These are phyloP conservation scores for Craterostigma plantagineum DNA, from an alignment of 257 asterid species.

Conservation along the genomic window DNA sequence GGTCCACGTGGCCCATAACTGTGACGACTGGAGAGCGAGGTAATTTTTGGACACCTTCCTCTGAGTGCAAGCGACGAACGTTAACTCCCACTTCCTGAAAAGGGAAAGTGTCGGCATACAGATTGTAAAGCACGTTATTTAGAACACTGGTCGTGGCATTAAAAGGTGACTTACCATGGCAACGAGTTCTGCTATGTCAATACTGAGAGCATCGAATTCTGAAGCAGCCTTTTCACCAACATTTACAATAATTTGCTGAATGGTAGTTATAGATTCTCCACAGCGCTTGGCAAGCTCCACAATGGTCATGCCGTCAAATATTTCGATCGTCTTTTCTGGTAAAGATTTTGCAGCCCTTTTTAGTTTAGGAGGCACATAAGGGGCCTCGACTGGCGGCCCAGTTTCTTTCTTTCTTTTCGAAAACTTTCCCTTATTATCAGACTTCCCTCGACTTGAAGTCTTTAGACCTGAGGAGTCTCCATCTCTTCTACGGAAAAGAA, in stretches of 20 bases:
- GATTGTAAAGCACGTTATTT: too few relatives aligned
- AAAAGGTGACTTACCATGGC: conserved; percentile 50
- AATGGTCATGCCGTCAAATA: conserved; percentile 80
- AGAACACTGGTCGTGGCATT: too few relatives aligned
- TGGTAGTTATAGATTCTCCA: conserved; percentile 43
- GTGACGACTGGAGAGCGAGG: conserved; percentile 91
- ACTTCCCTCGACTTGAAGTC: conserved; percentile 34
- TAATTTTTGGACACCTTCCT: conserved; percentile 36
- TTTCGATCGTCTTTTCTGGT: conserved; percentile 53
- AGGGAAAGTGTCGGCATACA: too few relatives aligned
- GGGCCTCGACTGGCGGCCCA: conserved; percentile 47
- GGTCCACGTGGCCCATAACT: conserved; percentile 99
- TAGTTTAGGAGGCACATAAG: conserved; percentile 63
- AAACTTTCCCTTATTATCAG: conserved; percentile 39
- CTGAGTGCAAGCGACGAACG: conserved; percentile 52
- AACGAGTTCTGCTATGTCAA: conserved; percentile 80
- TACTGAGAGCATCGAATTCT: conserved; percentile 58
- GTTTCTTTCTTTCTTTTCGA: conserved; percentile 42
- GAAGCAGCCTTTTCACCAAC: conserved; percentile 89
- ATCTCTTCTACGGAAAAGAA: conserved; percentile 22
- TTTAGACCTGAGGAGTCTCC: conserved; percentile 35
- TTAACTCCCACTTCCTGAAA: conserved; percentile 78
- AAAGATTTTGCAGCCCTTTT: conserved; percentile 30
- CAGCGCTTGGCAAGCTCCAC: conserved; percentile 74
- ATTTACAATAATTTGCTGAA: conserved; percentile 57